These are phyloP conservation scores for Diplogelasinospora grovesii DNA, from an alignment of 495 filamentous ascomycete genomes.

Conservation along the genomic window DNA sequence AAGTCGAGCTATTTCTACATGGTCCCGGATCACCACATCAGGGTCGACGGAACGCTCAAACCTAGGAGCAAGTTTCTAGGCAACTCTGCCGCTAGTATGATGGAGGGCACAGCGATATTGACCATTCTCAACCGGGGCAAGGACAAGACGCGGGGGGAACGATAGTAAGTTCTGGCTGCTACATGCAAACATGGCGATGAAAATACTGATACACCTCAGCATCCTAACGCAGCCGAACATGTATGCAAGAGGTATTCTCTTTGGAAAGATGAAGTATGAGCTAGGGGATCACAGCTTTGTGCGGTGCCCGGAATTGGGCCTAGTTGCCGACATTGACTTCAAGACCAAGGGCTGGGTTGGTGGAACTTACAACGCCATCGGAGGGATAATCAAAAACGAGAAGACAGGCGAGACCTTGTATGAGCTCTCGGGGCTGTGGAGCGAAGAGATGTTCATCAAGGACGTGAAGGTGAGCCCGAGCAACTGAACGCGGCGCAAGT, in stretches of 20 bases:
- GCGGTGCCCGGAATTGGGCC: conserved; percentile 77
- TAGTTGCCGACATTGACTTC: conserved; percentile 94
- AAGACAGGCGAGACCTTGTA: conserved; percentile 78
- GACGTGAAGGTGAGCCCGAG: conserved; percentile 59
- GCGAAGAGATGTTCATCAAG: conserved; percentile 85
- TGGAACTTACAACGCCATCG: conserved; percentile 93
- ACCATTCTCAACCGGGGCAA: conserved; percentile 70
- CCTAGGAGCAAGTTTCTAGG: conserved; percentile 95
- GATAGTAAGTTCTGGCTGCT: conserved; percentile 64
- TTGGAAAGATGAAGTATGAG: conserved; percentile 99
- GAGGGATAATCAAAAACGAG: conserved; percentile 85
- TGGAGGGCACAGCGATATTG: conserved; percentile 92
- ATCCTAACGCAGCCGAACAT: conserved; percentile 97
- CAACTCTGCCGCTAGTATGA: conserved; percentile 95
- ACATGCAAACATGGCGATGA: neutral
- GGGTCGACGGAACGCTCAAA: conserved; percentile 93
- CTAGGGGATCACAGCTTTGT: conserved; percentile 94
- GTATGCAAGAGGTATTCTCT: conserved; percentile 95
- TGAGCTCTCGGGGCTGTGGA: conserved; percentile 91
- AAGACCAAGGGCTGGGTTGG: conserved; percentile 98
- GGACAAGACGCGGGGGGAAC: conserved; percentile 60
- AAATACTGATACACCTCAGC: conserved; percentile 34
- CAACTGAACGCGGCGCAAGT: neutral
- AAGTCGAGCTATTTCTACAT: conserved; percentile 99
- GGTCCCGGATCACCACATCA: conserved; percentile 88